Conservation (phyloP, 116 monocot genomes). For the Trichopus zeylanicus region DNA sequence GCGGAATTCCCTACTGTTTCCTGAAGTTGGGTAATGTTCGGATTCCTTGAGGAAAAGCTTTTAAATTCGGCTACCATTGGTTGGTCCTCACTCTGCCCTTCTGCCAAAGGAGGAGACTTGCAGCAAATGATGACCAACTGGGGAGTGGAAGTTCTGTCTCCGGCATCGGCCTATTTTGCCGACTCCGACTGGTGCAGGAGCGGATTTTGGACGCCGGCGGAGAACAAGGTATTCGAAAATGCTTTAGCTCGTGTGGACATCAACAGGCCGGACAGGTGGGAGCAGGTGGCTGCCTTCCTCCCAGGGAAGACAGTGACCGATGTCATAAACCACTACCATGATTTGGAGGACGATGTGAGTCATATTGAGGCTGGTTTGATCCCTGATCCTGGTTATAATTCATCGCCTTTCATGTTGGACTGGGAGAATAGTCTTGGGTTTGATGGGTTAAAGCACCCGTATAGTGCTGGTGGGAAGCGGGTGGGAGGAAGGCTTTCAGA, state of each 20-base stretch:
- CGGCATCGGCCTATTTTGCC: constrained; percentile 20
- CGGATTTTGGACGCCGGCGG: constrained; percentile 36
- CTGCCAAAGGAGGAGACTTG: not conserved
- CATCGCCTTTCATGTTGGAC: constrained; percentile 30
- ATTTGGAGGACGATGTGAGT: constrained; percentile 49
- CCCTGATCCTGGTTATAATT: constrained; percentile 40
- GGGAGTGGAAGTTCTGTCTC: constrained; percentile 40
- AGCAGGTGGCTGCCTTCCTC: constrained; percentile 41
- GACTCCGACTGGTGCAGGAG: constrained; percentile 11
- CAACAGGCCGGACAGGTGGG: constrained; percentile 44
- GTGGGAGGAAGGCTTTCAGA: constrained; percentile 21
- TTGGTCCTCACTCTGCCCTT: not conserved
- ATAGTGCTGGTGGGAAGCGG: constrained; percentile 31
- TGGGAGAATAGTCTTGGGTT: constrained; percentile 16
- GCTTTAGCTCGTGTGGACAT: constrained; percentile 45
- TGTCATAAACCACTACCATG: constrained; percentile 38
- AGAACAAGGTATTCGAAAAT: constrained; percentile 69
- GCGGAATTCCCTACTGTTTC: not conserved
- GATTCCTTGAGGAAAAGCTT: not conserved
- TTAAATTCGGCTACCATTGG: not conserved
- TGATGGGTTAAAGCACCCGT: constrained; percentile 25
- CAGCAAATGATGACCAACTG: constrained; percentile 29
- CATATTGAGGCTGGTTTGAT: constrained; percentile 56
- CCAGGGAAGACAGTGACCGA: constrained; percentile 40
- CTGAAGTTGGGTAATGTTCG: not conserved